A percentile compares a stretch with the other conserved stretches of the same genome.
Evolutionary conservation across 78 protist genomes (phyloP).

Genomic region (Pigoraptor vietnamica): DNA sequence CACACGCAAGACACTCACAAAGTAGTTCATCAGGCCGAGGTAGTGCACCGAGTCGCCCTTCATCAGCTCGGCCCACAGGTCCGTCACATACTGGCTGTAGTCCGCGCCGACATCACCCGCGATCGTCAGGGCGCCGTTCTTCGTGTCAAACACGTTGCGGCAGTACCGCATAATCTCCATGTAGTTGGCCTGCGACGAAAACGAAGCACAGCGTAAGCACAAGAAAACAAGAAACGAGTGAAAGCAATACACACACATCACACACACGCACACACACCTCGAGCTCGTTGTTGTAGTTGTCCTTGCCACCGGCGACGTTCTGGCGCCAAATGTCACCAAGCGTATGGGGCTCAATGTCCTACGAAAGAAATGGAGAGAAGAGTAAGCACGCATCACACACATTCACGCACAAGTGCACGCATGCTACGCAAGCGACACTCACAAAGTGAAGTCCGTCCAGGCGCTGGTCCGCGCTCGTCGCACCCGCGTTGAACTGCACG

Average conservation of each 20-base stretch:
- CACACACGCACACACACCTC: neutral
- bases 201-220: neutral
- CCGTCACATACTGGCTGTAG: neutral
- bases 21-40: neutral
- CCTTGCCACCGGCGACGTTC: neutral
- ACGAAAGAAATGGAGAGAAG: neutral
- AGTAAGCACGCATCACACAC: neutral
- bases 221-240: too few species aligned
- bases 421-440: neutral
- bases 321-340: neutral
- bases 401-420: neutral
- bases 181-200: neutral
- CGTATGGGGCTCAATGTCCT: neutral
- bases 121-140: neutral
- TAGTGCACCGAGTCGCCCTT: neutral
- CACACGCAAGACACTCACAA: neutral
- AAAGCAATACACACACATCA: too few species aligned
- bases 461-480: neutral
- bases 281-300: slow-evolving; percentile 4
- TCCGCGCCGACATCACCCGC: neutral
- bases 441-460: neutral
- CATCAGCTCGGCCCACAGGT: neutral
- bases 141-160: neutral
- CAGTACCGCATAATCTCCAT: neutral
- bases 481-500: neutral